Evolutionary conservation across 495 filamentous ascomycete genomes (phyloP).

Genomic region (Aspergillus campestris): DNA sequence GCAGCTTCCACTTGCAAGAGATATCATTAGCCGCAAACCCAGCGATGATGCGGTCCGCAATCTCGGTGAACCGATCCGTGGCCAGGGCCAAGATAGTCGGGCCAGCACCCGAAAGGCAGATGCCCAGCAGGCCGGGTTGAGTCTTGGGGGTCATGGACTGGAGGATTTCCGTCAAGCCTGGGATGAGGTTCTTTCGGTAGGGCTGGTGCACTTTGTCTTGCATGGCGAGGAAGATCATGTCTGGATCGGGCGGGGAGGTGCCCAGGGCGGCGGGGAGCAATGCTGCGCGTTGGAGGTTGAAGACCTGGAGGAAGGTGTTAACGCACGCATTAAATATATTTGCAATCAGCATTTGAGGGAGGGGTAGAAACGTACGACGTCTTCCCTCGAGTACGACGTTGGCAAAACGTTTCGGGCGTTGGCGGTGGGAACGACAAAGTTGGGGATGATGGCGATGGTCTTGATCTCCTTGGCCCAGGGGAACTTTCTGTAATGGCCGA

Average conservation of each 20-base stretch:
- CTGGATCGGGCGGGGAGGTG: constrained; percentile 78
- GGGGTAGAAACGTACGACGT: constrained; percentile 51
- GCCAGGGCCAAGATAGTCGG: constrained; percentile 91
- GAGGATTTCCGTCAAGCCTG: constrained; percentile 83
- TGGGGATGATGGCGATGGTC: constrained; percentile 85
- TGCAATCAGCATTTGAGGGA: background rate
- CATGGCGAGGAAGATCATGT: constrained; percentile 93
- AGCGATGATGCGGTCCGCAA: constrained; percentile 66
- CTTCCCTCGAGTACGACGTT: constrained; percentile 60
- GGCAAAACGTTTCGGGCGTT: constrained; percentile 80
- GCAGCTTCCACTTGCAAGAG: constrained; percentile 73
- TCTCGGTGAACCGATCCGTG: constrained; percentile 75
- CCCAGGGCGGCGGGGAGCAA: constrained; percentile 80
- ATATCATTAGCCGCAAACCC: constrained; percentile 62
- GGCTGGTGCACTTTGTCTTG: constrained; percentile 96
- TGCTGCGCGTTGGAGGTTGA: constrained; percentile 88
- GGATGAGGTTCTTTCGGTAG: constrained; percentile 81
- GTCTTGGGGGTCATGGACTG: constrained; percentile 73
- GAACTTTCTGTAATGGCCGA: constrained; percentile 91
- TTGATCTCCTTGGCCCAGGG: constrained; percentile 89
- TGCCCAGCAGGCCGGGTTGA: constrained; percentile 81
- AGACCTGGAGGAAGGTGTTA: constrained; percentile 46
- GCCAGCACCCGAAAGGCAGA: constrained; percentile 87
- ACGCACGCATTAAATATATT: background rate
- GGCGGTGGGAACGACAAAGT: constrained; percentile 88